Evolutionary conservation across 257 asterid species (phyloP).

Genomic region (Linaria vulgaris): DNA sequence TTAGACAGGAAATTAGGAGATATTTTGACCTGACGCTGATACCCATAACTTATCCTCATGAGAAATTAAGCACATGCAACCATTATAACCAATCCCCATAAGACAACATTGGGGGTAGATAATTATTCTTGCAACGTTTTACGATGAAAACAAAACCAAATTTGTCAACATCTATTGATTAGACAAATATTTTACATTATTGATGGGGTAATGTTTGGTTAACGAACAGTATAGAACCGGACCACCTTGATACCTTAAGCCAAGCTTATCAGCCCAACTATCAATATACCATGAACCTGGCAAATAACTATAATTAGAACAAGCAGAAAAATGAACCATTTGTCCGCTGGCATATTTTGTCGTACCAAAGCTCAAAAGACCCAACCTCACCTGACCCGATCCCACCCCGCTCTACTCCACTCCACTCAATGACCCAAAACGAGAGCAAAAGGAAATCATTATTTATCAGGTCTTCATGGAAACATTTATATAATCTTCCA

Average conservation of each 20-base stretch:
- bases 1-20: too few relatives aligned
- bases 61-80: too few relatives aligned
- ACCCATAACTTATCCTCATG: too few relatives aligned
- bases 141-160: background rate
- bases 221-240: background rate
- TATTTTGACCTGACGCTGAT: too few relatives aligned
- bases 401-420: too few relatives aligned
- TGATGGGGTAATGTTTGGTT: background rate
- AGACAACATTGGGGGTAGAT: background rate
- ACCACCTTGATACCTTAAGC: background rate
- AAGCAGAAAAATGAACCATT: background rate
- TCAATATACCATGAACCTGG: background rate
- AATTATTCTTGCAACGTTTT: background rate
- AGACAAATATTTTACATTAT: background rate
- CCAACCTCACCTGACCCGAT: too few relatives aligned
- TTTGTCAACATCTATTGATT: background rate
- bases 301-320: background rate
- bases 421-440: too few relatives aligned
- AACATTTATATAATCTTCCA: too few relatives aligned
- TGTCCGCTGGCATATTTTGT: background rate
- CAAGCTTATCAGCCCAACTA: background rate
- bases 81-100: background rate
- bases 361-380: background rate
- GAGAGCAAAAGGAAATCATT: too few relatives aligned
- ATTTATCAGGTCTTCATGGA: too few relatives aligned